These are phyloP conservation scores for Ophiocordyceps camponoti-floridani DNA, from an alignment of 2,329 filamentous ascomycete species.

Conservation along the genomic window DNA sequence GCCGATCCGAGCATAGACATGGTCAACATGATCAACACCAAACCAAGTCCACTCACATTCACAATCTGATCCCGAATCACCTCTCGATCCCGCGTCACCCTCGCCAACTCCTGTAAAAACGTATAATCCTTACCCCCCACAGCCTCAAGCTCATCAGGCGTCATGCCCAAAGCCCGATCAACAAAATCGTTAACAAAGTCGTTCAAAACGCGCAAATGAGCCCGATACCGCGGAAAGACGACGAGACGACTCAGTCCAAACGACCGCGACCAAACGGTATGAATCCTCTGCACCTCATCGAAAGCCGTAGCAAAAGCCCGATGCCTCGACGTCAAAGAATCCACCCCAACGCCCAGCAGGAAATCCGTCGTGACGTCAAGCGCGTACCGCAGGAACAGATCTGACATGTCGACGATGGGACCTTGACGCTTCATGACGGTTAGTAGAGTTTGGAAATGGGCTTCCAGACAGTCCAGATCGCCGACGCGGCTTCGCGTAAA, in stretches of 20 bases:
- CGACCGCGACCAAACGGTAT: slow-evolving; percentile 48
- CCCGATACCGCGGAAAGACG: slow-evolving; percentile 45
- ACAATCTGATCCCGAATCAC: slow-evolving; percentile 74
- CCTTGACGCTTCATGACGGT: slow-evolving; percentile 47
- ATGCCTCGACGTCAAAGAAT: slow-evolving; percentile 38
- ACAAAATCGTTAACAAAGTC: slow-evolving; percentile 64
- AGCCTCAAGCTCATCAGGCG: slow-evolving; percentile 54
- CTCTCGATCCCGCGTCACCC: slow-evolving; percentile 53
- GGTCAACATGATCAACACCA: too few relatives aligned
- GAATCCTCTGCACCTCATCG: slow-evolving; percentile 56
- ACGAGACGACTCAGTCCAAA: slow-evolving; percentile 44
- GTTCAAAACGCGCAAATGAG: slow-evolving; percentile 51
- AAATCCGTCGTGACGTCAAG: slow-evolving; percentile 80
- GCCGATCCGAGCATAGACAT: too few relatives aligned
- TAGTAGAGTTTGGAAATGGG: slow-evolving; percentile 59
- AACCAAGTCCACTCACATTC: slow-evolving; percentile 21
- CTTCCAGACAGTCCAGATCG: slow-evolving; percentile 67
- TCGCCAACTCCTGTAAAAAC: slow-evolving; percentile 71
- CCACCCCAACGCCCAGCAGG: slow-evolving; percentile 59
- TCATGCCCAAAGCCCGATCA: slow-evolving; percentile 50
- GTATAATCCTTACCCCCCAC: slow-evolving; percentile 55
- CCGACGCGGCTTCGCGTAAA: slow-evolving; percentile 74
- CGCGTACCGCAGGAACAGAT: slow-evolving; percentile 71
- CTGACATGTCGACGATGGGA: slow-evolving; percentile 47
- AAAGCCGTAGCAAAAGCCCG: slow-evolving; percentile 67